A percentile compares a stretch with the other conserved stretches of the same genome.
phyloP scores from a whole-genome alignment of 495 filamentous ascomycete species.

The Neurospora sp. region DNA sequence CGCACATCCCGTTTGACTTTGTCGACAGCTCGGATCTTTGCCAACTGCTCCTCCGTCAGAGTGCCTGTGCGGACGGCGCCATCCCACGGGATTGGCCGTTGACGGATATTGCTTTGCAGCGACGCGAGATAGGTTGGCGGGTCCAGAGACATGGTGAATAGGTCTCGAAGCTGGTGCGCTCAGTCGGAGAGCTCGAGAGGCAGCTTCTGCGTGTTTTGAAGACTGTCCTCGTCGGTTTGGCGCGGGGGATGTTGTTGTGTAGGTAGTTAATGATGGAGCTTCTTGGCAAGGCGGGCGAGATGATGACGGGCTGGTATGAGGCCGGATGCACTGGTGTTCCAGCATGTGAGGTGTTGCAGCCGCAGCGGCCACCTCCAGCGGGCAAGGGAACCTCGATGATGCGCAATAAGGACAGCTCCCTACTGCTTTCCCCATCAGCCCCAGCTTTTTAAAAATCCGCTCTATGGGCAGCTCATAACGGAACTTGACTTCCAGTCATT shows the following conservation, averaged over 20 bases:
- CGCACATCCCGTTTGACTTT: constrained; percentile 81
- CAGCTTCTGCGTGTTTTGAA: neutral
- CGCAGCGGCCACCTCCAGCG: neutral
- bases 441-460: neutral
- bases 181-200: neutral
- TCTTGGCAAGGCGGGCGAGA: neutral
- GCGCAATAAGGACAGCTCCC: neutral
- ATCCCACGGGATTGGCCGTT: constrained; percentile 94
- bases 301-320: neutral
- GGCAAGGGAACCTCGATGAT: neutral
- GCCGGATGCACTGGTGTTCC: neutral
- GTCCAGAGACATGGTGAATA: constrained; percentile 57
- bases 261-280: neutral
- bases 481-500: neutral
- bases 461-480: neutral
- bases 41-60: constrained; percentile 88
- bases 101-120: constrained; percentile 89
- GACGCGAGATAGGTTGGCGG: constrained; percentile 83
- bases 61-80: constrained; percentile 88
- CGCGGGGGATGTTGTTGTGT: neutral
- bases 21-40: constrained; percentile 94
- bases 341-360: neutral
- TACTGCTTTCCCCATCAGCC: neutral
- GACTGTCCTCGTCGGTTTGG: neutral
- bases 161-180: neutral